Percentiles rank a stretch among this genome's conserved stretches.
Conservation (phyloP, 2,329 filamentous ascomycete species). For the Xylariaceae sp. region DNA sequence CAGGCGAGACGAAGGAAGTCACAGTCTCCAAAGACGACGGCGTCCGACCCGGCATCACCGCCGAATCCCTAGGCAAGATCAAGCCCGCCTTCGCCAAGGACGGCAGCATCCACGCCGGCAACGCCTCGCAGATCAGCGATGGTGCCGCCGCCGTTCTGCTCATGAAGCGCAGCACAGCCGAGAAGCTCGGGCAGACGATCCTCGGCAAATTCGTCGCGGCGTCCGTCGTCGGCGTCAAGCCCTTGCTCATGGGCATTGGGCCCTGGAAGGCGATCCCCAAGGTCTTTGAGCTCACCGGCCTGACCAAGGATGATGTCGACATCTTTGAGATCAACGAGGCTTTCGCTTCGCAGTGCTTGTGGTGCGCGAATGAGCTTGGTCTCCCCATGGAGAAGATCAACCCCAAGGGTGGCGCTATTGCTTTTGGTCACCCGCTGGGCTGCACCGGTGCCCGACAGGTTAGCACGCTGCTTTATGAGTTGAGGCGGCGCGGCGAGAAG, state of each 20-base stretch:
- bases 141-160: slow-evolving; percentile 91
- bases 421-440: slow-evolving; percentile 90
- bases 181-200: slow-evolving; percentile 82
- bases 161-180: slow-evolving; percentile 90
- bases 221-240: slow-evolving; percentile 82
- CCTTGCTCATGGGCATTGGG: slow-evolving; percentile 92
- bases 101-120: slow-evolving; percentile 92
- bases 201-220: slow-evolving; percentile 89
- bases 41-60: slow-evolving; percentile 77
- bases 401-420: slow-evolving; percentile 94
- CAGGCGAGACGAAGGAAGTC: slow-evolving; percentile 77
- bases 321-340: slow-evolving; percentile 99
- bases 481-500: slow-evolving; percentile 78
- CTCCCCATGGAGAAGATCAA: slow-evolving; percentile 86
- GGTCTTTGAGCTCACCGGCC: slow-evolving; percentile 80
- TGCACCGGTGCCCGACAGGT: slow-evolving; percentile 94
- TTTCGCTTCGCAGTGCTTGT: slow-evolving; percentile 91
- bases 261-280: slow-evolving; percentile 95
- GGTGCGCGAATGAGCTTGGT: slow-evolving; percentile 84
- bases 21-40: slow-evolving; percentile 85
- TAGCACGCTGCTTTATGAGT: slow-evolving; percentile 84
- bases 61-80: slow-evolving; percentile 87
- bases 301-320: slow-evolving; percentile 86
- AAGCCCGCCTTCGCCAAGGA: slow-evolving; percentile 85
- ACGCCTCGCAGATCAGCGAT: slow-evolving; percentile 92